Evolutionary conservation across 2,329 filamentous ascomycete species (phyloP).

Genomic region (Cladosporium sp.): DNA sequence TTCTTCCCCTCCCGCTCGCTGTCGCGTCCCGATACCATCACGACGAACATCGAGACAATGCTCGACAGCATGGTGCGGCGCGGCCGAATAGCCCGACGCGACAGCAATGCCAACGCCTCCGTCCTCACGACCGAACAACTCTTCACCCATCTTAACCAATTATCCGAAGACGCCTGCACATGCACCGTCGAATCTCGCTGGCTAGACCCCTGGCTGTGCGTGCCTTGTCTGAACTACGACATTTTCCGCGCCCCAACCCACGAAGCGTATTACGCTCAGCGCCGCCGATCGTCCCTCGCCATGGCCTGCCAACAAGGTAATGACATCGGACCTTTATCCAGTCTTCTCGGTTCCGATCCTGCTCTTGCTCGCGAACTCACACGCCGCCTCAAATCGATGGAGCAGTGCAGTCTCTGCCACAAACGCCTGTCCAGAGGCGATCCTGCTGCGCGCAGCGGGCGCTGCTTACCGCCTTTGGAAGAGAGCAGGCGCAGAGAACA

Average conservation of each 20-base stretch:
- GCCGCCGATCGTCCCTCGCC: not conserved
- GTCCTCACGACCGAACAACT: constrained; percentile 9
- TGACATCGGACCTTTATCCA: constrained; percentile 7
- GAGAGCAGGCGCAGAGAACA: constrained; percentile 1
- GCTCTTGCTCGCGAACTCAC: not conserved
- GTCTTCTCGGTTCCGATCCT: not conserved
- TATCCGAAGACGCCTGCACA: not conserved
- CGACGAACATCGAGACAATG: constrained; percentile 12
- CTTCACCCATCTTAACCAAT: constrained; percentile 8
- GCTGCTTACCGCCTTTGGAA: constrained; percentile 7
- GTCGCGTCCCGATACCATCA: constrained; percentile 5
- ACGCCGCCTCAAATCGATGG: constrained; percentile 3
- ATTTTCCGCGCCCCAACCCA: constrained; percentile 13
- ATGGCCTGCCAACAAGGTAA: constrained; percentile 8
- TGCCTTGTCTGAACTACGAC: constrained; percentile 11
- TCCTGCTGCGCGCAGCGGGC: constrained; percentile 3
- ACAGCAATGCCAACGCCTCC: not conserved
- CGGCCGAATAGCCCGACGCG: constrained; percentile 2
- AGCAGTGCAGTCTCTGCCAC: constrained; percentile 11
- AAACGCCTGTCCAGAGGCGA: constrained; percentile 1
- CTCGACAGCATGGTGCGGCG: constrained; percentile 11
- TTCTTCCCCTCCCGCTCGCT: constrained; percentile 10
- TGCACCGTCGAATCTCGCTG: constrained; percentile 13
- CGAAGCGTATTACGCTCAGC: constrained; percentile 8
- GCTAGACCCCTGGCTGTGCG: constrained; percentile 12